Evolutionary conservation across 257 asterid species (phyloP), one percentile per base, ranked within the genome.

Genomic region (Penstemon newberryi): DNA sequence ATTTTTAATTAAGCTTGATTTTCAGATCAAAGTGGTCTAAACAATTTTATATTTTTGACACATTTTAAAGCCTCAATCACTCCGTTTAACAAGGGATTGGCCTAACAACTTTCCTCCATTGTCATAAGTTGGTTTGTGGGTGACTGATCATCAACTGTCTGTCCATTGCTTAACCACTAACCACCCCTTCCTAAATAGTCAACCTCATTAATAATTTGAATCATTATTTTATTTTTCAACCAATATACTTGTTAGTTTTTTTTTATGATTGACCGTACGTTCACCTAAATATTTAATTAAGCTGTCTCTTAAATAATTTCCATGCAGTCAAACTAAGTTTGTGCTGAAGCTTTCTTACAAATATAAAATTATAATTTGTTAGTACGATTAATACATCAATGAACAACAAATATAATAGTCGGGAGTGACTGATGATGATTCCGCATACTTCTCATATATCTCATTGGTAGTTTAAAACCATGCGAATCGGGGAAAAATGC

Each of bases 61-160:
- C 15, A 10, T 9, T 49, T 10, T 5, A 4, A 10, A 60, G 50
- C 51, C 18, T 7, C 52, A 60, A 60, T 60, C 65, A 60, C 65
- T 60, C 51, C 65, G 45, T 60, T 64, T 55, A 60, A 54, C 55
- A 46, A 46, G 53, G 71, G 44, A 44, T 72, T 60, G 61, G 71
- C 18, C 46, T 66, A 75, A 67, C 76, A 13, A 66, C 76, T 62
- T 59, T 52, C 64, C 53, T 59, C 56, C 63, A 37, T 49, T 56
- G 43, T 58, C 58, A 49, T 43, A 39, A 62, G 75, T 70, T 64
- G 70, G 79, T 64, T 74, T 70, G 58, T 51, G 67, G 75, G 72
- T 63, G 73, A 68, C 71, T 63, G 73, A 68, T 75, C 70, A 74
- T 58, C 80, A 61, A 62, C 68, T 62, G 39, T 60, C 70, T 53